Evolutionary conservation across 176 grass and related monocot species (phyloP), one percentile per base, ranked within the genome.

Genomic region (Alloteropsis semialata): DNA sequence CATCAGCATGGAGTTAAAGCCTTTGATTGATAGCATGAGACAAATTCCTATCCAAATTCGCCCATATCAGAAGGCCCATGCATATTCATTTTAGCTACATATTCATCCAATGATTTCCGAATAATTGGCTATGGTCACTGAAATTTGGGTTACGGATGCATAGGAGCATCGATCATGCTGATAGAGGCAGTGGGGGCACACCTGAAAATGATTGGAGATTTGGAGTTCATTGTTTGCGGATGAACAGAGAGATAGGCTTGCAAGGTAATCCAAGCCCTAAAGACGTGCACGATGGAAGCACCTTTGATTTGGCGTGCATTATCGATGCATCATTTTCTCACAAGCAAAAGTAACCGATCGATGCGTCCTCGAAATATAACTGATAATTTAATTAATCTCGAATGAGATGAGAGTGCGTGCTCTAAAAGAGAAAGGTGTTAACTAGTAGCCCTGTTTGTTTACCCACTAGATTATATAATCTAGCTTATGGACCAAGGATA

Each of bases 141-240:
- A 67, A 71, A 74, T 49, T 5, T 36, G 38, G 14, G 12, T 8
- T 4, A 45, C 16, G 39, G 21, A 53, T 14, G 27, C 18, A 13
- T 38, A 45, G 25, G 32, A 46, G 17, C 27, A 46, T 46, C 14
- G 67, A 28, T 58, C 37, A 29, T 16, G 8, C n/a, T 60, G 62
- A 69, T 12, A 48, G 15, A 21, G 34, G 66, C 43, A 46, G 78
- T 21, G 69, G 45, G 37, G 54, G 21, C 63, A 22, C 54, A 43
- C 24, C 3, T 77, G 87, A 89, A 89, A 85, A 82, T 72, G 64
- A 89, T 72, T 30, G 38, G 22, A 77, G 72, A 65, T 86, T 72
- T 30, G 38, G 22, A 77, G 72, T 72, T 86, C 76, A 37, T 86
- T 82, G 45, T 64, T 65, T 86, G 78, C 9, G 58, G 88, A 78